Evolutionary conservation across 2,329 filamentous ascomycete species (phyloP).

Genomic region (Pestalotiopsis fici): DNA sequence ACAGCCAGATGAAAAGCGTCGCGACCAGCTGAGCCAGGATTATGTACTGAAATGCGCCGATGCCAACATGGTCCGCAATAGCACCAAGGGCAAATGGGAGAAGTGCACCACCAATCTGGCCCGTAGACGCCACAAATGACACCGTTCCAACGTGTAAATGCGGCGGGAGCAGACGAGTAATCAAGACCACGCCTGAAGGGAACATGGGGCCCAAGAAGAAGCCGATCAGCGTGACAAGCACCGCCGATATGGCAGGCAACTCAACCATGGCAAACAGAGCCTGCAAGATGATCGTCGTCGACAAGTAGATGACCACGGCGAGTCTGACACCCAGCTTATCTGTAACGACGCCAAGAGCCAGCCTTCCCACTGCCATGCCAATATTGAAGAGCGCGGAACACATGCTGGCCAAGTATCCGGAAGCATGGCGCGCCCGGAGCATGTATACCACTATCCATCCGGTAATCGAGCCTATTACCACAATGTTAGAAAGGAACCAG

Average conservation of each 20-base stretch:
- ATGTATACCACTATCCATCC: constrained; percentile 49
- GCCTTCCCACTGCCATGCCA: constrained; percentile 42
- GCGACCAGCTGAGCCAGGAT: constrained; percentile 13
- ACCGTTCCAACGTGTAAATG: constrained; percentile 43
- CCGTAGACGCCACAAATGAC: constrained; percentile 42
- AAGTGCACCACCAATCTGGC: constrained; percentile 43
- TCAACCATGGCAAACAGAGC: constrained; percentile 17
- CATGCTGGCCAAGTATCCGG: constrained; percentile 36
- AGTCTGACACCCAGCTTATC: constrained; percentile 28
- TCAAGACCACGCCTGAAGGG: constrained; percentile 38
- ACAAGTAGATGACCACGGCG: constrained; percentile 26
- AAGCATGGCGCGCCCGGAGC: constrained; percentile 36
- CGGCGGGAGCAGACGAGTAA: constrained; percentile 35
- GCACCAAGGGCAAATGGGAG: constrained; percentile 44
- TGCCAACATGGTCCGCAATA: constrained; percentile 36
- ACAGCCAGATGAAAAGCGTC: background rate
- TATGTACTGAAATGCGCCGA: constrained; percentile 34
- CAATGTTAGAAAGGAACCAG: background rate
- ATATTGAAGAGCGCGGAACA: constrained; percentile 45
- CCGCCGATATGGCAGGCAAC: constrained; percentile 24
- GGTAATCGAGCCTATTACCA: constrained; percentile 35
- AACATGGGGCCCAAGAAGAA: constrained; percentile 43
- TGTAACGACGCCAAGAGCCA: constrained; percentile 31
- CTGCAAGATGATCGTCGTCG: constrained; percentile 18
- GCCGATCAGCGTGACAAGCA: constrained; percentile 33